Evolutionary conservation across 257 asterid genomes (phyloP), one percentile per base, ranked within the genome.

Genomic region (Haberlea rhodopensis): DNA sequence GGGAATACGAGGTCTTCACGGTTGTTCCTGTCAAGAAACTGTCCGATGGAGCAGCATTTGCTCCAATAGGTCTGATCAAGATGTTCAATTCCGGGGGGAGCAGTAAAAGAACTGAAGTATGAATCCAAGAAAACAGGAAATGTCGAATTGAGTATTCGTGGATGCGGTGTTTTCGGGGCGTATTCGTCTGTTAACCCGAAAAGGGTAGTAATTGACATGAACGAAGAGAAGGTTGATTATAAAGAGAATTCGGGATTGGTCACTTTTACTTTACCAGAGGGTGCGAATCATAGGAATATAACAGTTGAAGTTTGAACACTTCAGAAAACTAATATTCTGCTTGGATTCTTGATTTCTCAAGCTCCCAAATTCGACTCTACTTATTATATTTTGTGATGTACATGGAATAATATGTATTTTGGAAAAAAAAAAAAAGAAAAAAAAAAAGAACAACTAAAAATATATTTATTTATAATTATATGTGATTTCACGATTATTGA

Each of bases 11-110:
- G 71, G 85, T 89, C 16, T 81, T 78, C 52, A 83, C 94, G 1
- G 80, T 87, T 9, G 84, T 62, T 55, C 95, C 95, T 1, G 72
- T 83, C 45, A 80, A 54, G 43, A 66, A 66, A 70, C 62, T 87
- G 70, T 72, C 83, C 3, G 78, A 72, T 8, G 88, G 86, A 24
- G 73, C 81, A 16, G 75, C 71, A 61, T 89, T 89, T 56, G 95
- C 94, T 26, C 85, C 97, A 0, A 64, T 89, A 66, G 97, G 97
- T 48, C 95, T 89, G 5, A 62, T 83, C 63, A 79, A 78, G 60
- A 90, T 90, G 97, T 90, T 80, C 82, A 87, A 90, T 45, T 87
- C 95, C 1, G 95, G 97, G 7, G 7, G 95, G 95, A 66, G 97
- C 95, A 5, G 75, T 90, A 52, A 80, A 81, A 75, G 83, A 62